Evolutionary conservation across 495 filamentous ascomycete species (phyloP).

Genomic region (Neurospora sublineolata): DNA sequence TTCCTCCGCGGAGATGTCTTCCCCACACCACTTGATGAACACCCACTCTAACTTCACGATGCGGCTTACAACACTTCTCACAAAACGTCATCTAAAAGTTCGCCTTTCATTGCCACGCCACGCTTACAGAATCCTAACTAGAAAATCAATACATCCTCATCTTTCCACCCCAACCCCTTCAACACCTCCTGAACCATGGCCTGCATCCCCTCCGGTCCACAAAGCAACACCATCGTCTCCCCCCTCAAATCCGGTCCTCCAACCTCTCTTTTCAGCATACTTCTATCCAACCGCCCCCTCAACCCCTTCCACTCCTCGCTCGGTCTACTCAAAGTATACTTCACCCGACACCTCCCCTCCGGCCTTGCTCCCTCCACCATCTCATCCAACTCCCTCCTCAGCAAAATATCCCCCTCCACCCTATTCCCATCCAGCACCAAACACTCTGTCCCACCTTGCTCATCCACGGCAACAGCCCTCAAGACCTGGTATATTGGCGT

Average conservation of each 20-base stretch:
- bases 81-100: not conserved
- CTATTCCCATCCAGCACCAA: slow-evolving; percentile 74
- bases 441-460: slow-evolving; percentile 38
- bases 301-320: slow-evolving; percentile 55
- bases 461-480: slow-evolving; percentile 51
- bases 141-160: slow-evolving; percentile 79
- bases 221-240: slow-evolving; percentile 64
- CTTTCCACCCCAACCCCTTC: slow-evolving; percentile 59
- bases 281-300: slow-evolving; percentile 54
- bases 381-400: slow-evolving; percentile 60
- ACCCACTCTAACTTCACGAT: not conserved
- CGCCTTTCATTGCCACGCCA: not conserved
- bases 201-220: slow-evolving; percentile 74
- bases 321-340: slow-evolving; percentile 64
- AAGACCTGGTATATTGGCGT: slow-evolving; percentile 89
- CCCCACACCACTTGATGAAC: not conserved
- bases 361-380: slow-evolving; percentile 42
- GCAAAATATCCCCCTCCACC: slow-evolving; percentile 72
- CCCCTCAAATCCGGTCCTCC: slow-evolving; percentile 22
- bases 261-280: slow-evolving; percentile 52
- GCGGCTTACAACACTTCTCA: not conserved
- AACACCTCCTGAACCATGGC: slow-evolving; percentile 52
- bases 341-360: slow-evolving; percentile 46
- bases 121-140: slow-evolving; percentile 17
- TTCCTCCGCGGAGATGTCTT: not conserved